Base-by-base conservation (phyloP, 805 yeast genomes). In the Starmera amethionina region DNA sequence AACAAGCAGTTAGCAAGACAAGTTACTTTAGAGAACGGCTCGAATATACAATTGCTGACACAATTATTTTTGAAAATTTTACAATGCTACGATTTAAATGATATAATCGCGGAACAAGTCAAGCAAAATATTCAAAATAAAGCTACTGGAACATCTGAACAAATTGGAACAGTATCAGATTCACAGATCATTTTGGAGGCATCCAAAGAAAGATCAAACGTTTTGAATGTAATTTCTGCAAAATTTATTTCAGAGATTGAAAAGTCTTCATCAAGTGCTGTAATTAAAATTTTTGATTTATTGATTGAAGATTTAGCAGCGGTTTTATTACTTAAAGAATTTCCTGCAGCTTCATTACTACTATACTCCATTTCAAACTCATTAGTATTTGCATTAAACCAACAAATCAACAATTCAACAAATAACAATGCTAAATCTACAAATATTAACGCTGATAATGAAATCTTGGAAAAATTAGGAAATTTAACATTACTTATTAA, bases 391-490 rank as follows among this genome's bases (percentile, higher is more conserved):
- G 52, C 65, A 61, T 70, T 43, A 60, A 54, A 7, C 43, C 67
- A 2, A 67, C 67, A 11, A 60, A 58, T 27, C 60, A 64, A 35
- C 37, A 69, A 0, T 60, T 22, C 27, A 22, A 22, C 27, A 22
- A 22, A 22, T 22, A 22, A 22, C 9, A 22, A 22, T 8, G 7
- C 27, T 22, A 22, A 22, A 22, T 22, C 6, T 8, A 22, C 27
- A 22, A 22, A 22, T 22, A 22, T 22, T 8, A 22, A 22, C 27
- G 27, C 35, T 18, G 35, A 33, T 33, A 16, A 13, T 33, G 35
- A 33, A 12, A 8, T 75, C 4, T 55, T 84, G 38, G 89, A 82
- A 40, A 49, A 77, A 46, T 58, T 77, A n/a, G 88, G 90, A 0
- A 42, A 60, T 12, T 70, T 81, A 22, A 88, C 35, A 15, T 18